These are phyloP conservation scores for Botrytis hyacinthi DNA, from an alignment of 2,329 filamentous ascomycete species.

Conservation along the genomic window DNA sequence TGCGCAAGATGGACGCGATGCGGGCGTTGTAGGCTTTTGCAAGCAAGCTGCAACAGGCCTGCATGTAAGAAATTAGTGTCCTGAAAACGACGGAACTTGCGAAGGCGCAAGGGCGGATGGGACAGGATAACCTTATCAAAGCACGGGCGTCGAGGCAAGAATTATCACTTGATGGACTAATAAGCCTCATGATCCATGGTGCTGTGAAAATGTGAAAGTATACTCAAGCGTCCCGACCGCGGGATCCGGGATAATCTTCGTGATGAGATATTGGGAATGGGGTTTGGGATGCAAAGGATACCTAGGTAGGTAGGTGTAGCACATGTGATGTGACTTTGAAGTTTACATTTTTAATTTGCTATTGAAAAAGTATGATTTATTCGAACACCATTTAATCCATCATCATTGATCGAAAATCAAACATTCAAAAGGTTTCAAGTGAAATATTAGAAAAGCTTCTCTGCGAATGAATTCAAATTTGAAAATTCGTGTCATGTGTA, in stretches of 20 bases:
- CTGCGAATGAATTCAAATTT: neutral
- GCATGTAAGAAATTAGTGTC: slow-evolving; percentile 15
- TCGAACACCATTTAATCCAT: neutral
- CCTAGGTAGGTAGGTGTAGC: neutral
- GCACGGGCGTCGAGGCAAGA: neutral
- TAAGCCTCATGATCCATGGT: neutral
- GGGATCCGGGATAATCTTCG: neutral
- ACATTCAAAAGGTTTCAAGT: neutral
- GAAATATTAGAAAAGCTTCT: neutral
- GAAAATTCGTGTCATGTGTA: neutral
- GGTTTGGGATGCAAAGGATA: neutral
- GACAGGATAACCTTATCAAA: neutral
- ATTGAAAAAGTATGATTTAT: neutral
- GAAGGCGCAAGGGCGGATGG: slow-evolving; percentile 1
- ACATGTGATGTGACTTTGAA: neutral
- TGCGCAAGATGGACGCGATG: neutral
- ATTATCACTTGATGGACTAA: slow-evolving; percentile 9
- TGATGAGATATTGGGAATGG: neutral
- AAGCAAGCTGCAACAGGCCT: slow-evolving; percentile 1
- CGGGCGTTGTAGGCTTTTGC: neutral
- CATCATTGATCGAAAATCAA: neutral
- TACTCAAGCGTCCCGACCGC: neutral
- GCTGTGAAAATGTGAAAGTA: slow-evolving; percentile 4
- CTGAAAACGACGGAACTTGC: slow-evolving; percentile 2
- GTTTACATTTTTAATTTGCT: neutral